These are phyloP conservation scores for Cyberlindnera petersonii DNA, from an alignment of 805 yeast genomes.

Conservation along the genomic window DNA sequence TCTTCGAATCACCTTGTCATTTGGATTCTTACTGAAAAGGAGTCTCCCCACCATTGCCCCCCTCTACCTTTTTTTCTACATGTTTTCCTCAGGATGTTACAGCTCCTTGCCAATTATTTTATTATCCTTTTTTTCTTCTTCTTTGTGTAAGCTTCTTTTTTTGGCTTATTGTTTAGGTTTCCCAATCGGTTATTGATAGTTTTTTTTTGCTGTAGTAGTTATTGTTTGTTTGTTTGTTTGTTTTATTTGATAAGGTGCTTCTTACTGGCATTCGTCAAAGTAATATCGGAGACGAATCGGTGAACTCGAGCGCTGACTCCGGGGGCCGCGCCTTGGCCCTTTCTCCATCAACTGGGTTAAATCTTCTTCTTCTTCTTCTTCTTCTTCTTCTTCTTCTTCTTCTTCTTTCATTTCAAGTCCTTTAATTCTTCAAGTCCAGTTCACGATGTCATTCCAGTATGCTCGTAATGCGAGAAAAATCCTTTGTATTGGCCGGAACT, in stretches of 20 bases:
- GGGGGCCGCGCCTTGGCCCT: background rate
- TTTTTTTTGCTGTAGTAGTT: background rate
- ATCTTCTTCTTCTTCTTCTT: background rate
- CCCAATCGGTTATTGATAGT: conserved; percentile 8
- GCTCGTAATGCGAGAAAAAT: conserved; percentile 68
- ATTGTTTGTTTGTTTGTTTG: background rate
- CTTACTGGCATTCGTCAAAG: too few relatives aligned
- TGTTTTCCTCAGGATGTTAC: conserved; percentile 3
- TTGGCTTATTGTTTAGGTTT: conserved; percentile 10
- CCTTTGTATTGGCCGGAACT: conserved; percentile 94
- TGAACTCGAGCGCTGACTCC: conserved; percentile 1
- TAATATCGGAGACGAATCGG: too few relatives aligned
- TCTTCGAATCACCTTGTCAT: background rate
- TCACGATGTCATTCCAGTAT: conserved; percentile 36
- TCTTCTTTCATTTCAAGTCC: background rate
- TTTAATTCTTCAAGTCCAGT: background rate
- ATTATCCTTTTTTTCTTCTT: background rate
- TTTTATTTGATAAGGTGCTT: too few relatives aligned
- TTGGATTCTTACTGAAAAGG: too few relatives aligned
- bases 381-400: background rate
- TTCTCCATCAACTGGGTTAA: background rate
- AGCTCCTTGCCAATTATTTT: conserved; percentile 1
- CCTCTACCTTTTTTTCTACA: background rate
- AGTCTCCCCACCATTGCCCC: background rate
- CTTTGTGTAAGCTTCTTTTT: conserved; percentile 6